These are phyloP conservation scores for Coemansia sp. DNA, from an alignment of 192 early-diverging fungal species.

Conservation along the genomic window DNA sequence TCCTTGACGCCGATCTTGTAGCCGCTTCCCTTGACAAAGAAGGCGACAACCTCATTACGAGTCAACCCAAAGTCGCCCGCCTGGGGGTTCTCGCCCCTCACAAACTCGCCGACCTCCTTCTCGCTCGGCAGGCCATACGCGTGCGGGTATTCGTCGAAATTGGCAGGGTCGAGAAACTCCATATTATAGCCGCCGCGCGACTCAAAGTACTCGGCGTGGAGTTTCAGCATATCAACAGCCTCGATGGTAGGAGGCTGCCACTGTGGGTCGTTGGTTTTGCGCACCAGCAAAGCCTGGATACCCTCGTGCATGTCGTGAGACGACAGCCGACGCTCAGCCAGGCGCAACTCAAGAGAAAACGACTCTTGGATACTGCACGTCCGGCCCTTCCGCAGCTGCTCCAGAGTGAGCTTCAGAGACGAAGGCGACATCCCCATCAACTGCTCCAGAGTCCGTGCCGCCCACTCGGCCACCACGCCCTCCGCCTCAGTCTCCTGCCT, in stretches of 20 bases:
- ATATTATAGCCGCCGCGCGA: slow-evolving; percentile 14
- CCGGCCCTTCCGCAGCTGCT: slow-evolving; percentile 75
- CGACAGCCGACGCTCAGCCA: slow-evolving; percentile 75
- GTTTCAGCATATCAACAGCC: slow-evolving; percentile 54
- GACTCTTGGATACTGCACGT: slow-evolving; percentile 72
- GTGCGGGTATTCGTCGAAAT: slow-evolving; percentile 63
- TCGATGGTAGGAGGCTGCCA: slow-evolving; percentile 73
- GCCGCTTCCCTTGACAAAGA: slow-evolving; percentile 60
- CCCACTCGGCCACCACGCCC: slow-evolving; percentile 56
- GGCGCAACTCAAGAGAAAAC: slow-evolving; percentile 82
- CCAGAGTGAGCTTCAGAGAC: slow-evolving; percentile 85
- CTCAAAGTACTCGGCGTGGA: slow-evolving; percentile 63
- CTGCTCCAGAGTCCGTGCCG: slow-evolving; percentile 62
- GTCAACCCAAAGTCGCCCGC: slow-evolving; percentile 63
- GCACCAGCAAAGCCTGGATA: slow-evolving; percentile 75
- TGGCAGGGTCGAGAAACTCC: slow-evolving; percentile 40
- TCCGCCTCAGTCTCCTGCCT: slow-evolving; percentile 62
- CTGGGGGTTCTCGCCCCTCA: slow-evolving; percentile 67
- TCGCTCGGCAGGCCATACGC: slow-evolving; percentile 69
- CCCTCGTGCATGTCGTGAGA: slow-evolving; percentile 90
- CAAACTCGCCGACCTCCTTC: slow-evolving; percentile 63
- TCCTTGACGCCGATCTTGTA: slow-evolving; percentile 70
- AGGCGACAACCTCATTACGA: slow-evolving; percentile 59
- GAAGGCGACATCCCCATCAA: slow-evolving; percentile 79
- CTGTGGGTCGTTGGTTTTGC: slow-evolving; percentile 59